These are phyloP conservation scores for Daldinia vernicosa DNA, from an alignment of 495 filamentous ascomycete genomes.

Conservation along the genomic window DNA sequence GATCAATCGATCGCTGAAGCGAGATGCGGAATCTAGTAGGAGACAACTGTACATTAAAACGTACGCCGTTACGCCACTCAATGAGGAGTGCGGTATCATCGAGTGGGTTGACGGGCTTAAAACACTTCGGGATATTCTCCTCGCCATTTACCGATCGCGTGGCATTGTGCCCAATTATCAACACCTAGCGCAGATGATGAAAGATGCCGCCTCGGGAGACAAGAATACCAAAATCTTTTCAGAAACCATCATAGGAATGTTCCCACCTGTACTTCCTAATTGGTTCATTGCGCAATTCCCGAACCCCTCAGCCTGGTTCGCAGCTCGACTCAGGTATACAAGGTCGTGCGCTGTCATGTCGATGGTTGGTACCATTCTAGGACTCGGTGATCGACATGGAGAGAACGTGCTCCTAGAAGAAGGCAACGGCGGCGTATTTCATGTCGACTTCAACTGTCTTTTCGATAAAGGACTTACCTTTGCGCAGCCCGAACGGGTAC, in stretches of 20 bases:
- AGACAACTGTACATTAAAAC: constrained; percentile 89
- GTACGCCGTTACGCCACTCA: constrained; percentile 93
- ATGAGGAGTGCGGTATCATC: constrained; percentile 97
- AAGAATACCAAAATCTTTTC: constrained; percentile 72
- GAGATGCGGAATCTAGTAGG: constrained; percentile 87
- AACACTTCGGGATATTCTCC: constrained; percentile 89
- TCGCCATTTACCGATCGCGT: constrained; percentile 76
- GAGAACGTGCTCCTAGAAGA: constrained; percentile 98
- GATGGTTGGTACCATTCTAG: constrained; percentile 94
- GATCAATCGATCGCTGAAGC: constrained; percentile 93
- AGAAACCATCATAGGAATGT: constrained; percentile 69
- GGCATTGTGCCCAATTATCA: constrained; percentile 64
- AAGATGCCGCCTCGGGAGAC: constrained; percentile 53
- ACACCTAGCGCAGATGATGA: constrained; percentile 57
- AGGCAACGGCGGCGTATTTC: constrained; percentile 90
- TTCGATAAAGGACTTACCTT: constrained; percentile 99
- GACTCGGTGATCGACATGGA: constrained; percentile 95
- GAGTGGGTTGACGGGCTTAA: constrained; percentile 99
- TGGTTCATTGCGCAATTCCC: constrained; percentile 98
- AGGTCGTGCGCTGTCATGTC: constrained; percentile 97
- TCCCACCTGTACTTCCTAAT: constrained; percentile 83
- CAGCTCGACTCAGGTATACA: constrained; percentile 88
- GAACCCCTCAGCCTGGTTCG: constrained; percentile 90
- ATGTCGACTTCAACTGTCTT: constrained; percentile 99
- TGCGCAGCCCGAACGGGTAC: constrained; percentile 91